phyloP scores from a whole-genome alignment of 2,329 filamentous ascomycete genomes.

The Leptographium radiaticola region DNA sequence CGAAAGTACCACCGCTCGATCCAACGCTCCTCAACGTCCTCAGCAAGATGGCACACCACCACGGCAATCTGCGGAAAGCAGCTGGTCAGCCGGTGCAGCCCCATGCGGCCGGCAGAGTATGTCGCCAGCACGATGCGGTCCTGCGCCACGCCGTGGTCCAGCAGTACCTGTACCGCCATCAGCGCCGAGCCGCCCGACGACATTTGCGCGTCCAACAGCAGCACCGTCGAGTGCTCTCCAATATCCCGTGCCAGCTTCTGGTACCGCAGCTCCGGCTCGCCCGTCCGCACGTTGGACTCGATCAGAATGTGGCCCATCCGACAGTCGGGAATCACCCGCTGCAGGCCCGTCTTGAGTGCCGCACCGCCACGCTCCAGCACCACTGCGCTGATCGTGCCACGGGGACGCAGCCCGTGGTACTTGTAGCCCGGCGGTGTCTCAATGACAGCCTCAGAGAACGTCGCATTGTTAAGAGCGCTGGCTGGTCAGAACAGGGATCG shows the following conservation, averaged over 20 bases:
- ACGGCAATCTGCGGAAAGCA: constrained; percentile 83
- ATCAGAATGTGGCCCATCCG: constrained; percentile 81
- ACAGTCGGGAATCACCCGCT: constrained; percentile 85
- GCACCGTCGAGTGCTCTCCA: constrained; percentile 54
- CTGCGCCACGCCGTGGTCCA: constrained; percentile 82
- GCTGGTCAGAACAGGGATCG: background rate
- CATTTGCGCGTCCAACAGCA: constrained; percentile 90
- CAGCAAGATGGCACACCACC: constrained; percentile 70
- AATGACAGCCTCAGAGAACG: constrained; percentile 51
- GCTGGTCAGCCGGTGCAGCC: constrained; percentile 70
- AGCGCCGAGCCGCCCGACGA: constrained; percentile 72
- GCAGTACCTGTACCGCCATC: constrained; percentile 92
- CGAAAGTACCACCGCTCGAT: constrained; percentile 82
- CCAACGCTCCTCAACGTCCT: constrained; percentile 78
- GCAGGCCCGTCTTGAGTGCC: constrained; percentile 75
- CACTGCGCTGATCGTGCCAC: constrained; percentile 71
- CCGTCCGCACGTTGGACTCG: constrained; percentile 72
- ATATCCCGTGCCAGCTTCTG: constrained; percentile 68
- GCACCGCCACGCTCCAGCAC: constrained; percentile 81
- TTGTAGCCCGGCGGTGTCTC: constrained; percentile 55
- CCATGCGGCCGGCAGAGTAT: constrained; percentile 75
- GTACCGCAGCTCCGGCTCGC: constrained; percentile 89
- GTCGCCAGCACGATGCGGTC: constrained; percentile 85
- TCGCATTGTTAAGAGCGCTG: constrained; percentile 64
- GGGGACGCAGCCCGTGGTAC: constrained; percentile 59